Base-by-base conservation (phyloP, 225 moss, liverwort and hornwort species). In the Thuidium tamariscinum region DNA sequence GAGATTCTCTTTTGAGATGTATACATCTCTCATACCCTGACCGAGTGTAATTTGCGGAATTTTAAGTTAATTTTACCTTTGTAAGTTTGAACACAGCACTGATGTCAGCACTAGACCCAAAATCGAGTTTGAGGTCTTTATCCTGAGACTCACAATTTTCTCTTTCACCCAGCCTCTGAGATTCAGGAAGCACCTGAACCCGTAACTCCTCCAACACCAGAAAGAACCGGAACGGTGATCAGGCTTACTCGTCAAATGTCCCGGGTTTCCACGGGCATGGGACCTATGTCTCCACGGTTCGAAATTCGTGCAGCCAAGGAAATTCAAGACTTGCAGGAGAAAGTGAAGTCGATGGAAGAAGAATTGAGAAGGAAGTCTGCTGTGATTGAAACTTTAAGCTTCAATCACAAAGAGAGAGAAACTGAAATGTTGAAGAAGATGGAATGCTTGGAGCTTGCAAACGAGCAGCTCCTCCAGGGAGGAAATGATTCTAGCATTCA, bases 401-500 rank as follows among this genome's bases (percentile, higher is more conserved):
- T 82, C 51, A 87, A 79, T 69, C 91, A 86, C 71, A 88, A 77
- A 72, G 93, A 93, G 65, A 85, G 85, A 70, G 93, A 93, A 72
- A 76, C 32, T 48, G 89, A 88, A n/a, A 55, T 93, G 75, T 60
- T 91, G 82, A 37, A 91, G 13, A 86, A 93, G 83, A 81, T 93
- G 71, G 90, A 93, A 61, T 93, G 91, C 87, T 61, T 93, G 82
- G 93, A 93, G 68, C 88, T 93, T 48, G 91, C 93, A 60, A 93
- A 93, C 66, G 91, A 93, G 74, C 93, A 93, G 90, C 90, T 91
- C 6, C 88, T 93, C 15, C 89, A 91, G 73, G 91, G 93, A 56
- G 93, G 88, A 61, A 80, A 88, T 34, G 93, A 93, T 84, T 91
- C 91, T 13, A 91, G 89, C 87, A 91, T 93, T 37, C 93, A 93